Percentiles rank a stretch among this genome's conserved stretches.
Conservation (phyloP, 2,329 filamentous ascomycete genomes). For the Diatrype stigma region DNA sequence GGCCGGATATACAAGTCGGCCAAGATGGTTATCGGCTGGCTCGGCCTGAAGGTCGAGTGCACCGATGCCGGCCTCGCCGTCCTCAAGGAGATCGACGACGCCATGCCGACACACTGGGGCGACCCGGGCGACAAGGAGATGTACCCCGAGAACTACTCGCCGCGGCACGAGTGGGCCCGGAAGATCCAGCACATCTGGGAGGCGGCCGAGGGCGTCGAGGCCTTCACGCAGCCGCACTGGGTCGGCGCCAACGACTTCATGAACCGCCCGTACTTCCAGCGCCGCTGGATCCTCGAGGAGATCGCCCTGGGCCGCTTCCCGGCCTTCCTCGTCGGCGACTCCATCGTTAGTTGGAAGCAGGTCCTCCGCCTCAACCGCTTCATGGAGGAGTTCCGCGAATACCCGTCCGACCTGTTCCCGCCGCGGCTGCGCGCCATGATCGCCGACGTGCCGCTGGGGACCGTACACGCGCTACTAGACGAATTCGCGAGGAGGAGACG, state of each 20-base stretch:
- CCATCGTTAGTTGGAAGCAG: conserved; percentile 33
- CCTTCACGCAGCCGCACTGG: conserved; percentile 17
- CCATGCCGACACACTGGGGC: conserved; percentile 28
- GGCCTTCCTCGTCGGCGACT: conserved; percentile 28
- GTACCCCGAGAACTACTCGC: conserved; percentile 31
- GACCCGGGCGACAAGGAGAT: conserved; percentile 29
- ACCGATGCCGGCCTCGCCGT: conserved; percentile 22
- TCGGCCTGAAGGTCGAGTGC: conserved; percentile 25
- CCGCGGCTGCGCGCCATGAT: conserved; percentile 13
- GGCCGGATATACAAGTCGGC: conserved; percentile 4
- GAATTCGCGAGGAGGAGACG: conserved; percentile 8
- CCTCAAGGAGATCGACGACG: conserved; percentile 24
- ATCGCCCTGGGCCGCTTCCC: conserved; percentile 29
- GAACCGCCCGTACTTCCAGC: conserved; percentile 29
- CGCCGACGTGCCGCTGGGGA: conserved; percentile 17
- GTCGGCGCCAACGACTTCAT: conserved; percentile 26
- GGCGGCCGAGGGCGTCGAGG: conserved; percentile 15
- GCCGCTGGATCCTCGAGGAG: conserved; percentile 34
- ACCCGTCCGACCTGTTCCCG: conserved; percentile 27
- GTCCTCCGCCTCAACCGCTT: conserved; percentile 29
- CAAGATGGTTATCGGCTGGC: conserved; percentile 29
- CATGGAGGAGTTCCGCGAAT: conserved; percentile 32
- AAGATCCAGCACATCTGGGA: conserved; percentile 23
- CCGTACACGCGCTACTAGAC: conserved; percentile 8
- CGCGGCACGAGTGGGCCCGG: conserved; percentile 26